Conservation (phyloP, 2,329 filamentous ascomycete genomes). For the Aspergillus intermedius region DNA sequence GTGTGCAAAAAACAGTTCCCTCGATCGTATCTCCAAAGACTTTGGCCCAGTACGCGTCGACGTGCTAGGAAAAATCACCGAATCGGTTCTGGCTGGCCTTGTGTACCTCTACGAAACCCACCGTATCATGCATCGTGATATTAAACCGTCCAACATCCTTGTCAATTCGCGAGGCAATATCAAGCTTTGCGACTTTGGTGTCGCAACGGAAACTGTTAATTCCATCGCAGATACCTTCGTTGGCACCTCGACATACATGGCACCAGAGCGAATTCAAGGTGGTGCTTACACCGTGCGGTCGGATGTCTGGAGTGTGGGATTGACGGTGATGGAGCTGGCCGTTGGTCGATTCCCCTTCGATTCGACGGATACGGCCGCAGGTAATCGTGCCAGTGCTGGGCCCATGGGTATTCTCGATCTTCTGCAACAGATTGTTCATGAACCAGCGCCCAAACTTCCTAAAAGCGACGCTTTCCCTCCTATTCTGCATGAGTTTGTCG, state of each 20-base stretch:
- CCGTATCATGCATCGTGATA: conserved; percentile 98
- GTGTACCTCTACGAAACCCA: conserved; percentile 93
- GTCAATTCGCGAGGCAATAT: conserved; percentile 92
- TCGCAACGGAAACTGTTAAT: conserved; percentile 96
- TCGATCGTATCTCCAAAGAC: conserved; percentile 88
- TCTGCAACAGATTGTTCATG: conserved; percentile 93
- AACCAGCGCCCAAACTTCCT: conserved; percentile 84
- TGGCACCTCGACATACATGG: conserved; percentile 98
- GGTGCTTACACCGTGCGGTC: conserved; percentile 97
- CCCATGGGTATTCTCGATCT: conserved; percentile 94
- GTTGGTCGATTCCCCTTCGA: conserved; percentile 97
- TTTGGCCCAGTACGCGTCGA: conserved; percentile 95
- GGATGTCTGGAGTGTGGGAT: conserved; percentile 96
- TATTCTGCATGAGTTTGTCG: conserved; percentile 94
- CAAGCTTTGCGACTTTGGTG: conserved; percentile 97
- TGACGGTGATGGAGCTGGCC: conserved; percentile 92
- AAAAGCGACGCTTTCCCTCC: conserved; percentile 96
- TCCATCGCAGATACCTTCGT: conserved; percentile 98
- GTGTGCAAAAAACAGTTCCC: conserved; percentile 53
- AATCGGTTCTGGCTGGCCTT: conserved; percentile 85
- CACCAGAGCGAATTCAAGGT: conserved; percentile 93
- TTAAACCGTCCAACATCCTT: conserved; percentile 96
- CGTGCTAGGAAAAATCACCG: conserved; percentile 94
- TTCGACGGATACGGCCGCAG: conserved; percentile 69
- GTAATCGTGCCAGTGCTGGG: conserved; percentile 57